Base-by-base conservation (phyloP, 2,329 filamentous ascomycete species). In the Pseudogymnoascus sp. region DNA sequence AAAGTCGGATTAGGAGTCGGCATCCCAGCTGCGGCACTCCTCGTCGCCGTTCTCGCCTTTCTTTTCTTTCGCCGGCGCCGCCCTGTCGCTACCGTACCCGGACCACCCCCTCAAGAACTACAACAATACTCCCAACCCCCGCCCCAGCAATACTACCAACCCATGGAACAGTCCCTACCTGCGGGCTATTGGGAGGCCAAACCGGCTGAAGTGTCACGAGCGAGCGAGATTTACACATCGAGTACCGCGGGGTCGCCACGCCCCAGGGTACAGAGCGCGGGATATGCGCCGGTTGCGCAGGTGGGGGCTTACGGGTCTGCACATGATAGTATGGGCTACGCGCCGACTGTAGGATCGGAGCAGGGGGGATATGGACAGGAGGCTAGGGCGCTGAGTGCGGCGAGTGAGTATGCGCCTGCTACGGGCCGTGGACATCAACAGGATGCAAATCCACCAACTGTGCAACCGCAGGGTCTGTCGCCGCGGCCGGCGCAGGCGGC, bases 1-100 rank as follows among this genome's bases (percentile, higher is more conserved):
- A 67, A 64, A 30, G 59, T 66, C 1, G 70, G 68, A 7, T 70
- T 75, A 28, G 74, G 68, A 3, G 67, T 75, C 1, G 65, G 67
- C 4, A 63, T 75, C 38, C 72, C 73, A 0, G 16, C 73, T 0
- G 67, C 70, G 2, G 62, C 68, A 14, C 62, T 75, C 11, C 67
- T 65, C 1, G 30, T 68, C 4, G 57, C 70, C 4, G 61, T 65
- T 0, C 68, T 65, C 2, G 61, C 67, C 5, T 70, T 74, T 59
- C 61, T 73, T 54, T 70, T 67, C 65, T 70, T 68, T 62, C 66
- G 72, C 16, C 67, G 70, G n/a, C 68, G 64, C 57, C 63, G 63
- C 59, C 7, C 38, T 4, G 3, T 63, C 12, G 14, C 41, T 12
- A 11, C 25, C n/a, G 43, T 11, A 30, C 43, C 43, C 43, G 8